Evolutionary conservation across 2,329 filamentous ascomycete genomes (phyloP).

Genomic region (Colletotrichum sp.): DNA sequence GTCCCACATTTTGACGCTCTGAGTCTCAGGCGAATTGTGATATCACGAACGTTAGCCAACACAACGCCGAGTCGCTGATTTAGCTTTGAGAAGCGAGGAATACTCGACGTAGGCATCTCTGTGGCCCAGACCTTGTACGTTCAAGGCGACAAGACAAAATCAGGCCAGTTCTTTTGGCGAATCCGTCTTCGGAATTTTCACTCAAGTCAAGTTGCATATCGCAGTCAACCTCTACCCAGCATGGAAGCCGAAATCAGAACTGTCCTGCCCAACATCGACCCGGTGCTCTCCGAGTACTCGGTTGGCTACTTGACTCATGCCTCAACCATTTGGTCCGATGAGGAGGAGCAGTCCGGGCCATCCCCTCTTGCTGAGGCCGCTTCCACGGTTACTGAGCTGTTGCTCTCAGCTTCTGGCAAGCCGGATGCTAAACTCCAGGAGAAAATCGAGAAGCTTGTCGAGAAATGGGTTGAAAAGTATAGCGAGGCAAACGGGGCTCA

Average conservation of each 20-base stretch:
- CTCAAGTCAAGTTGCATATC: not conserved
- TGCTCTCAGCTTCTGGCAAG: slow-evolving; percentile 92
- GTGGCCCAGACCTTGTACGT: not conserved
- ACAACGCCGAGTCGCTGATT: not conserved
- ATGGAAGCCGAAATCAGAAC: slow-evolving; percentile 92
- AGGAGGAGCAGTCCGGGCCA: slow-evolving; percentile 68
- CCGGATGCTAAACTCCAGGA: slow-evolving; percentile 73
- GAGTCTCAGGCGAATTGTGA: not conserved
- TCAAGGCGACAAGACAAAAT: not conserved
- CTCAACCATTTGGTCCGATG: slow-evolving; percentile 81
- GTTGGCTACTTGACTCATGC: slow-evolving; percentile 95
- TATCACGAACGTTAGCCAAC: not conserved
- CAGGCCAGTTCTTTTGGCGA: not conserved
- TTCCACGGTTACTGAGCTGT: slow-evolving; percentile 80
- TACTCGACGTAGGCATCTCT: not conserved
- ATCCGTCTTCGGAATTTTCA: not conserved
- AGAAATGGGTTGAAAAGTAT: slow-evolving; percentile 87
- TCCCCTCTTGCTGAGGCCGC: slow-evolving; percentile 87
- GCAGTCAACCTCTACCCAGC: slow-evolving; percentile 17
- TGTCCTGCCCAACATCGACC: slow-evolving; percentile 86
- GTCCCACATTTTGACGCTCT: not conserved
- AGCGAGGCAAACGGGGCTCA: slow-evolving; percentile 76
- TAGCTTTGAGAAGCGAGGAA: not conserved
- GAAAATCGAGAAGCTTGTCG: slow-evolving; percentile 81
- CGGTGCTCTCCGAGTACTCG: slow-evolving; percentile 88